phyloP scores from a whole-genome alignment of 495 filamentous ascomycete species.

The Hypoxylon subgilvum region DNA sequence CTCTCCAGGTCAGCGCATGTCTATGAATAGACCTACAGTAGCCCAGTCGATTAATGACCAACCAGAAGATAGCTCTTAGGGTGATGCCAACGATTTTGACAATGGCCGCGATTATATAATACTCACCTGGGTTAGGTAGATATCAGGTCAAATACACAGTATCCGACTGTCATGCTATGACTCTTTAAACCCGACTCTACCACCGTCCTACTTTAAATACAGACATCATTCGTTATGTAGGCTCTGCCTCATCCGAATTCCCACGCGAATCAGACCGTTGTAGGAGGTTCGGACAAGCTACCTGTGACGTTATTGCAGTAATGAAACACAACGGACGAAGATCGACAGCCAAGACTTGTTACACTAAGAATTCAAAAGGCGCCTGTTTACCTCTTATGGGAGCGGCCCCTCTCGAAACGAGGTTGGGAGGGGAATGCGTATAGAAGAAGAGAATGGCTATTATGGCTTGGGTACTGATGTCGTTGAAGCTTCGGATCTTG shows the following conservation, averaged over 20 bases:
- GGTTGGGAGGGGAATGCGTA: neutral
- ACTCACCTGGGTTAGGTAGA: neutral
- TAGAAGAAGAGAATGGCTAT: no score
- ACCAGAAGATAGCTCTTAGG: neutral
- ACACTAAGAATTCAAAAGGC: no score
- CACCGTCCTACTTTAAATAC: no score
- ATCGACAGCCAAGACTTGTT: constrained; percentile 13
- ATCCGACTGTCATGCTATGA: neutral
- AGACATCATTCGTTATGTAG: no score
- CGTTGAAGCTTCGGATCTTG: no score
- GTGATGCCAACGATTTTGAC: constrained; percentile 11
- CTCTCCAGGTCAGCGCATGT: no score
- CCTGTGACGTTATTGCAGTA: constrained; percentile 13
- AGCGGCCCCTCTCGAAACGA: neutral
- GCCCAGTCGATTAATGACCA: neutral
- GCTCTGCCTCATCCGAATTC: neutral
- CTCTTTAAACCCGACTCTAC: no score
- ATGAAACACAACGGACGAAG: constrained; percentile 17
- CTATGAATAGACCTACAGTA: neutral
- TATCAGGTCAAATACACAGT: neutral
- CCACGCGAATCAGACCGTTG: constrained; percentile 2
- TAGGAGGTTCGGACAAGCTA: constrained; percentile 10
- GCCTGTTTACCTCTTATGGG: neutral
- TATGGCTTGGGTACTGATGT: no score
- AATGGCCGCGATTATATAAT: constrained; percentile 6